Evolutionary conservation across 768 basidiomycete species (phyloP), one percentile per base, ranked within the genome.

Genomic region (Hypsizygus marmoreus): DNA sequence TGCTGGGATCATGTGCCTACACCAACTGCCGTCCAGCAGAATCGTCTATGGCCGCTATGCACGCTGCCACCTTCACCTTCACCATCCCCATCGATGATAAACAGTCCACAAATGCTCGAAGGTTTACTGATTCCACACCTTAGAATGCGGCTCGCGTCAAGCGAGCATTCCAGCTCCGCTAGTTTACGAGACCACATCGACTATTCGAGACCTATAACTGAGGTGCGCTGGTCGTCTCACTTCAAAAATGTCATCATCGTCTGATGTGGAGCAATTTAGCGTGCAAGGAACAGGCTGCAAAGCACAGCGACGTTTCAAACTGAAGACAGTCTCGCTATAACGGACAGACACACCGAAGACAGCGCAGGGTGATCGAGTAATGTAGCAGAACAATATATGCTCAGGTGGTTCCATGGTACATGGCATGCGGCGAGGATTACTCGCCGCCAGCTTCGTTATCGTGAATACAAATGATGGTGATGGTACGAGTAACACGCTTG

Each of bases 401-500:
- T 14, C n/a, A 36, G 6, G 10, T 16, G 40, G 36, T 52, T 49
- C 29, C 52, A 43, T 43, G 38, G 35, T 50, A 52, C 45, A 39
- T 32, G 43, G 44, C 47, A 35, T 54, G 45, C 45, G 44, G 38
- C 49, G 43, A 43, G 45, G 29, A 29, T 24, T 32, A 23, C 40
- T 47, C 49, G 50, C 37, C 40, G 50, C 51, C 50, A 56, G 36
- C 43, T 56, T 72, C 67, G 65, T 71, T 62, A 71, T 70, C 59
- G 65, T 71, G 68, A 65, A 63, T 80, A 79, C 76, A 79, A 60
- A 68, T 71, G 68, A 65, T 58, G 43, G 39, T 26, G 32, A 42
- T 46, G 62, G 59, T 61, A 61, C 51, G 55, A 72, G 66, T 60
- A 66, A 54, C 53, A 60, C 49, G 64, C 60, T 58, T 56, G 58